Evolutionary conservation across 2,329 filamentous ascomycete genomes (phyloP).

Genomic region (Ceratocystis cubensis): DNA sequence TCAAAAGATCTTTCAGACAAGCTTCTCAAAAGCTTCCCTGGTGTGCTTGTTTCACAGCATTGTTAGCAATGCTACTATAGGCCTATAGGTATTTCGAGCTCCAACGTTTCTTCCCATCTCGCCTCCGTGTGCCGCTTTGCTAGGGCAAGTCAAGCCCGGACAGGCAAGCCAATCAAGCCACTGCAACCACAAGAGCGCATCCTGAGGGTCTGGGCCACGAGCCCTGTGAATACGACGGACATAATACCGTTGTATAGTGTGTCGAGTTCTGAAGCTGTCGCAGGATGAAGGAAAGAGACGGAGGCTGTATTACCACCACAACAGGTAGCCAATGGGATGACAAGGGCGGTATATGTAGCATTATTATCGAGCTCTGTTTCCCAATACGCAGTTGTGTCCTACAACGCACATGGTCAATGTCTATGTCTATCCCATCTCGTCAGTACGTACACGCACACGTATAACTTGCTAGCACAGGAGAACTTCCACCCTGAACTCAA

Average conservation of each 20-base stretch:
- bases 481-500: neutral
- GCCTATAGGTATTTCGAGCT: neutral
- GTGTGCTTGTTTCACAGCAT: neutral
- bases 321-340: slow-evolving; percentile 3
- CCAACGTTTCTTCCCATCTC: neutral
- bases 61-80: slow-evolving; percentile 5
- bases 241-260: neutral
- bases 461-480: neutral
- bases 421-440: neutral
- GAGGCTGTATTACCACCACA: neutral
- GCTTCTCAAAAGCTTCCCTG: neutral
- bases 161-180: neutral
- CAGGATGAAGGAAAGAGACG: neutral
- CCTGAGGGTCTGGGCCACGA: neutral
- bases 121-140: neutral
- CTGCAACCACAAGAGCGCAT: neutral
- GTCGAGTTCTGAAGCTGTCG: too few species aligned
- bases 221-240: neutral
- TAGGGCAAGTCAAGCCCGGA: neutral
- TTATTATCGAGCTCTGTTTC: too few species aligned
- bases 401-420: neutral
- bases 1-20: too few species aligned
- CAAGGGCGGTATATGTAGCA: neutral
- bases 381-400: neutral
- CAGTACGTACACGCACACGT: neutral